phyloP scores from a whole-genome alignment of 2,329 filamentous ascomycete genomes.

The Magnaporthiopsis rhizophila region DNA sequence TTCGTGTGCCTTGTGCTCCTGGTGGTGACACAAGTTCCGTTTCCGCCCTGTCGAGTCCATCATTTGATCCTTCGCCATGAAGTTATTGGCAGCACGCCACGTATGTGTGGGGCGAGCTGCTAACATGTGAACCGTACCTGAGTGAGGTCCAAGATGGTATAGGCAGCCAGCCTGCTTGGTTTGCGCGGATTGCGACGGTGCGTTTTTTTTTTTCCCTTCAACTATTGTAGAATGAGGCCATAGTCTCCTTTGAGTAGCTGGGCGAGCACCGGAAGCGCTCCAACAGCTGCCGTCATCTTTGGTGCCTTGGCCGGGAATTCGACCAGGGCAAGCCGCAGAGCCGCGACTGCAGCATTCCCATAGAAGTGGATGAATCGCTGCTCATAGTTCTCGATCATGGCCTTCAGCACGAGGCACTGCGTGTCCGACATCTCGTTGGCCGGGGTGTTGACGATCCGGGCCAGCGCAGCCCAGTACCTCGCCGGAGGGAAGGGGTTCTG shows the following conservation, averaged over 20 bases:
- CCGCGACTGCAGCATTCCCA: conserved; percentile 65
- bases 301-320: conserved; percentile 57
- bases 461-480: conserved; percentile 76
- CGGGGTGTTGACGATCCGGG: conserved; percentile 70
- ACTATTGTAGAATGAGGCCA: conserved; percentile 33
- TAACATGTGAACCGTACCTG: neutral
- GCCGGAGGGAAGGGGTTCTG: conserved; percentile 68
- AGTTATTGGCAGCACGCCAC: neutral
- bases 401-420: conserved; percentile 61
- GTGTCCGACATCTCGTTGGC: conserved; percentile 60
- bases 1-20: neutral
- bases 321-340: conserved; percentile 63
- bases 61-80: neutral
- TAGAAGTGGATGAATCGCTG: conserved; percentile 74
- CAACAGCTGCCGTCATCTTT: conserved; percentile 38
- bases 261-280: conserved; percentile 44
- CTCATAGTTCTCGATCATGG: conserved; percentile 66
- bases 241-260: conserved; percentile 41
- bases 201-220: neutral
- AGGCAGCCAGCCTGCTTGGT: neutral
- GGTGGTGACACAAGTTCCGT: neutral
- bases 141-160: neutral
- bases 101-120: neutral
- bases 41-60: neutral
- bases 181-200: neutral